Percentiles rank a stretch among this genome's conserved stretches.
These are phyloP conservation scores for Parvularia atlantis DNA, from an alignment of 78 protist species.

Conservation along the genomic window DNA sequence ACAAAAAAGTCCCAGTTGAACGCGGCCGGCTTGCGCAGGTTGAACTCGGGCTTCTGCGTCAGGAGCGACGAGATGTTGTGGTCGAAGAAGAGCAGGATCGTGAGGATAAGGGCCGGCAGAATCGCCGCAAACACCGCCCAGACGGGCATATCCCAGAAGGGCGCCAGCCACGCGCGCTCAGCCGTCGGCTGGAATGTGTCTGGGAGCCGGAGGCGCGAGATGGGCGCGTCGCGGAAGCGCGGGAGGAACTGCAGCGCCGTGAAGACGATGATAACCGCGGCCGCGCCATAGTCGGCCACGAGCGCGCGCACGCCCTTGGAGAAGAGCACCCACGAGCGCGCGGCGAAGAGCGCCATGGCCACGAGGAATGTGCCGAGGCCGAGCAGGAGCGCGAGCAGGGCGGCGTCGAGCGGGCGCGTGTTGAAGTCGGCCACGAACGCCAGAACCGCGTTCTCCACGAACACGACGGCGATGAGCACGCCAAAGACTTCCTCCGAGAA, in stretches of 20 bases:
- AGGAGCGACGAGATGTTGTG: slow-evolving; percentile 12
- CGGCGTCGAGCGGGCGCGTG: background rate
- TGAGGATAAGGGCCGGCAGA: slow-evolving; percentile 1
- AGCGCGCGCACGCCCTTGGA: background rate
- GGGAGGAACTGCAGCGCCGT: background rate
- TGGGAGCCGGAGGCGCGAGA: background rate
- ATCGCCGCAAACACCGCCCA: background rate
- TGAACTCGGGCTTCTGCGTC: background rate
- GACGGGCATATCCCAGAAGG: background rate
- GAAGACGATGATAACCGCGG: slow-evolving; percentile 6
- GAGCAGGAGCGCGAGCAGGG: background rate
- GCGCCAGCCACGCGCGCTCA: background rate
- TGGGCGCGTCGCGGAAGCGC: background rate
- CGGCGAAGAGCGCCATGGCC: slow-evolving; percentile 1
- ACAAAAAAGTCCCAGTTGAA: slow-evolving; percentile 3
- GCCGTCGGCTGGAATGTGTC: background rate
- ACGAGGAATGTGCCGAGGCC: background rate
- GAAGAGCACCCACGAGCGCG: slow-evolving; percentile 1
- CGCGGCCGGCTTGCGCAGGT: background rate
- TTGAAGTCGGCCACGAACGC: background rate
- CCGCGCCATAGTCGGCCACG: slow-evolving; percentile 20
- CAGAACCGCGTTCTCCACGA: background rate
- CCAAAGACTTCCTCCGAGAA: background rate
- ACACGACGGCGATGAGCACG: background rate
- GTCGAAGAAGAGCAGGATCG: slow-evolving; percentile 8